A percentile compares a stretch with the other conserved stretches of the same genome.
These are phyloP conservation scores for Citrus inodora DNA, from an alignment of 345 rosid species.

Conservation along the genomic window DNA sequence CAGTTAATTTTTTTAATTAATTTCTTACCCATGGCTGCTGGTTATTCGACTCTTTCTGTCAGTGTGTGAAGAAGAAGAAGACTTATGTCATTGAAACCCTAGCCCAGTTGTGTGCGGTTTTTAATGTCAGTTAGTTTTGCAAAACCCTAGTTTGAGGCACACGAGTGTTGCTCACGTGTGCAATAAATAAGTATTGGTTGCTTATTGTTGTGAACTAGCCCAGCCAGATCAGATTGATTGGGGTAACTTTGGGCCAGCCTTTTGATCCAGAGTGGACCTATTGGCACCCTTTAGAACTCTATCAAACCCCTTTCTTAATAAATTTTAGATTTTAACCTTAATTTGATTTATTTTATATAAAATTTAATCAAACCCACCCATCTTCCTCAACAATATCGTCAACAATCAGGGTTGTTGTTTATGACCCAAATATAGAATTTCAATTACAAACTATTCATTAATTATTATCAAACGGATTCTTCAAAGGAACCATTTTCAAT, in stretches of 20 bases:
- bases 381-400: too few species aligned
- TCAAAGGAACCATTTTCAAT: too few species aligned
- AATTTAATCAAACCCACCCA: too few species aligned
- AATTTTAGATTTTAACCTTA: too few species aligned
- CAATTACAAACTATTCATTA: too few species aligned
- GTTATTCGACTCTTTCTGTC: background rate
- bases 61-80: background rate
- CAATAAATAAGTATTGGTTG: background rate
- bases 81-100: background rate
- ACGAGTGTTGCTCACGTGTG: background rate
- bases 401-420: too few species aligned
- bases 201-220: background rate
- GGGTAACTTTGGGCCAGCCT: background rate
- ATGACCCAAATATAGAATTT: too few species aligned
- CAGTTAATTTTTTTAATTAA: background rate
- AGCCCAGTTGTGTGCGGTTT: background rate
- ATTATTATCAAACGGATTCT: too few species aligned
- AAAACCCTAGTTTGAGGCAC: slow-evolving; percentile 20
- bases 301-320: too few species aligned
- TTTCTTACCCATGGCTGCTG: slow-evolving; percentile 24
- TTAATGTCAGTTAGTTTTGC: background rate
- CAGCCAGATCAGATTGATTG: background rate
- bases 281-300: too few species aligned
- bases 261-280: too few species aligned
- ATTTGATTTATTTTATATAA: too few species aligned